These are phyloP conservation scores for Torulaspora globosa DNA, from an alignment of 1,139 yeast genomes.

Conservation along the genomic window DNA sequence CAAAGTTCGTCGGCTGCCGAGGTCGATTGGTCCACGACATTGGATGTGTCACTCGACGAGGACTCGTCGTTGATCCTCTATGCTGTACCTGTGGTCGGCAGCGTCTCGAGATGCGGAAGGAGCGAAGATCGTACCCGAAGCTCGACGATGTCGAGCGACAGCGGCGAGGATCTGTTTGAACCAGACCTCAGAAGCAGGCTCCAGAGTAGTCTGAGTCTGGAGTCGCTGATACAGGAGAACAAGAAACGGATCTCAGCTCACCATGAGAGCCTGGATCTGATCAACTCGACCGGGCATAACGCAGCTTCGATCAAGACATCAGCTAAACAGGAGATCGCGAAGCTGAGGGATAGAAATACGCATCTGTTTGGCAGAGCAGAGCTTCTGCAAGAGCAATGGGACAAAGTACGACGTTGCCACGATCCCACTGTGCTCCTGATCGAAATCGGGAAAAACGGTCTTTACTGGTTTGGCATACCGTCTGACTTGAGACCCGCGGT, in stretches of 20 bases:
- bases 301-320: conserved; percentile 1
- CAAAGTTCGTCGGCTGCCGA: conserved; percentile 1
- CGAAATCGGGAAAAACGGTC: conserved; percentile 8
- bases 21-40: conserved; percentile 13
- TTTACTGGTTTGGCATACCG: conserved; percentile 18
- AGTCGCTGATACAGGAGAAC: conserved; percentile 17
- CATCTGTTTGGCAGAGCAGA: conserved; percentile 11
- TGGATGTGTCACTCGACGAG: conserved; percentile 13
- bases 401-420: conserved; percentile 5
- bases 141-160: conserved; percentile 9
- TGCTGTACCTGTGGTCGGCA: conserved; percentile 15
- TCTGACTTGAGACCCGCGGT: conserved; percentile 11
- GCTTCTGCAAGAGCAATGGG: conserved; percentile 11
- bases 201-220: conserved; percentile 16
- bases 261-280: conserved; percentile 10
- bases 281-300: conserved; percentile 7
- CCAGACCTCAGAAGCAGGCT: conserved; percentile 10
- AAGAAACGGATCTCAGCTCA: conserved; percentile 13
- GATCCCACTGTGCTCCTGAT: conserved; percentile 9
- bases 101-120: neutral
- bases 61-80: conserved; percentile 11
- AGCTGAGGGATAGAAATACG: conserved; percentile 11
- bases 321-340: conserved; percentile 6
- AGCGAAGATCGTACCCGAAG: neutral
- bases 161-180: conserved; percentile 12